A percentile compares a stretch with the other conserved stretches of the same genome.
Conservation (phyloP, 768 basidiomycete genomes). For the Russula virescens region DNA sequence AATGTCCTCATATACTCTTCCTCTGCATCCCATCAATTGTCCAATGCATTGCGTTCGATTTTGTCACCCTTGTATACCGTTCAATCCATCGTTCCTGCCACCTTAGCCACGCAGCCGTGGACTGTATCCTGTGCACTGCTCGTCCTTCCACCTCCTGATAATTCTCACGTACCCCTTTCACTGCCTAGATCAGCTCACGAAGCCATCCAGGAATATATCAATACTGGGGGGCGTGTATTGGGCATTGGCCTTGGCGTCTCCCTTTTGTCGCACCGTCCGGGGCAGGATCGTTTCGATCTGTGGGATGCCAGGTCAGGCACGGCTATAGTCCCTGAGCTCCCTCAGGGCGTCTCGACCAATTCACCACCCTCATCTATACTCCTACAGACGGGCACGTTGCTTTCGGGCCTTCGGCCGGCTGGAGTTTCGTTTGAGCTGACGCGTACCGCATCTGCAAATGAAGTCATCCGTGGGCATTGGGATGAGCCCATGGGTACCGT, state of each 20-base stretch:
- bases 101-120: conserved; percentile 73
- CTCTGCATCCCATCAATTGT: conserved; percentile 30
- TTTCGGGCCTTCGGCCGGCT: conserved; percentile 11
- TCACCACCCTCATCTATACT: conserved; percentile 6
- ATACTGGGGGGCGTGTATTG: conserved; percentile 64
- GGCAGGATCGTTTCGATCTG: conserved; percentile 32
- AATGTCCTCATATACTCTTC: conserved; percentile 69
- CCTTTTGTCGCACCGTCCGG: conserved; percentile 33
- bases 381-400: conserved; percentile 2
- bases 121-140: conserved; percentile 65
- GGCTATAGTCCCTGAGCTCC: conserved; percentile 9
- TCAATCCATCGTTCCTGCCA: conserved; percentile 53
- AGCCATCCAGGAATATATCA: conserved; percentile 54
- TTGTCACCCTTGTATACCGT: conserved; percentile 76
- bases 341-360: background rate
- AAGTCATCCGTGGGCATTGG: conserved; percentile 7
- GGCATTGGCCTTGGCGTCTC: conserved; percentile 59
- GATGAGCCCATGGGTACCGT: conserved; percentile 5
- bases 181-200: conserved; percentile 34
- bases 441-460: background rate
- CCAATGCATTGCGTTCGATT: conserved; percentile 42
- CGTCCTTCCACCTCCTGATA: conserved; percentile 55
- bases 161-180: conserved; percentile 39
- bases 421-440: conserved; percentile 9
- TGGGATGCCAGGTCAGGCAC: conserved; percentile 36